A percentile compares a stretch with the other conserved stretches of the same genome.
Conservation (phyloP, 2,329 filamentous ascomycete genomes). For the Botrytis sinoallii region DNA sequence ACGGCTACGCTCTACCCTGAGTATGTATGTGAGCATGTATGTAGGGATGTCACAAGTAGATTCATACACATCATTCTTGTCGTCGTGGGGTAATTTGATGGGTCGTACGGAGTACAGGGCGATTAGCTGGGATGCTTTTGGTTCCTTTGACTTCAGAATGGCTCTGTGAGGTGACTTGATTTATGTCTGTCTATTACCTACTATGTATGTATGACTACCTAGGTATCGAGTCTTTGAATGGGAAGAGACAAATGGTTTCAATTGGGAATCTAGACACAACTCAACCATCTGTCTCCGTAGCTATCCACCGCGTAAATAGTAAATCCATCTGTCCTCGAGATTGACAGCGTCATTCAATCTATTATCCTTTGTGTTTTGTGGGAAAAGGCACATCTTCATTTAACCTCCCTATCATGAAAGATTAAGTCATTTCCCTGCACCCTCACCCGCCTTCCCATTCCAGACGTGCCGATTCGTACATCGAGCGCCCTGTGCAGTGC, state of each 20-base stretch:
- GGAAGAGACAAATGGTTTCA: not conserved
- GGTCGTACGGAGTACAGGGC: slow-evolving; percentile 12
- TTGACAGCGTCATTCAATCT: not conserved
- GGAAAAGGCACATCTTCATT: slow-evolving; percentile 2
- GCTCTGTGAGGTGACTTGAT: not conserved
- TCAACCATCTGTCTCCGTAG: not conserved
- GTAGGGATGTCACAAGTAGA: slow-evolving; percentile 5
- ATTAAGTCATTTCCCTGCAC: not conserved
- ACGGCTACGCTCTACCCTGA: slow-evolving; percentile 7
- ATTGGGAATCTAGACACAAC: not conserved
- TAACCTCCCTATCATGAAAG: not conserved
- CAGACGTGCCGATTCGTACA: not conserved
- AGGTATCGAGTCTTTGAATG: not conserved
- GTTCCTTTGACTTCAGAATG: not conserved
- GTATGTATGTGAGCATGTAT: not conserved
- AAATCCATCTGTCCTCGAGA: not conserved
- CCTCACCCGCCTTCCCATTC: not conserved
- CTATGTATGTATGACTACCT: not conserved
- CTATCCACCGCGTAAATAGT: not conserved
- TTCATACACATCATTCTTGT: not conserved
- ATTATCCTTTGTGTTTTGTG: not conserved
- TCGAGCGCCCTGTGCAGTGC: slow-evolving; percentile 7
- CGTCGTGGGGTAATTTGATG: slow-evolving; percentile 16
- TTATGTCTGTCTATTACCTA: not conserved
- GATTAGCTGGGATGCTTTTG: slow-evolving; percentile 9